These are phyloP conservation scores for Quercus glauca DNA, from an alignment of 306 rosid species.

Conservation along the genomic window DNA sequence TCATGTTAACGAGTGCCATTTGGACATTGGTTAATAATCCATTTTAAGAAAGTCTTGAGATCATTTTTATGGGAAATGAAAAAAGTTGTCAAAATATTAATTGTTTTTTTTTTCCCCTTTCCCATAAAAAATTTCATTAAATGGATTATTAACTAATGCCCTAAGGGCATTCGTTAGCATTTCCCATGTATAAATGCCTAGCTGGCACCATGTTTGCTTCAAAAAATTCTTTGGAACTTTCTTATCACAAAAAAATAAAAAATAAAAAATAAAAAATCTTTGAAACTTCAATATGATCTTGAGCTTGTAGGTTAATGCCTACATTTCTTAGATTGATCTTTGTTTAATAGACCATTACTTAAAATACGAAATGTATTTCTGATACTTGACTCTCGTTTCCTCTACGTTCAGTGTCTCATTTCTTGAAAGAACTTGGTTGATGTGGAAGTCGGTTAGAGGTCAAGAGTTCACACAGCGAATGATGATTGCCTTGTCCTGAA, in stretches of 20 bases:
- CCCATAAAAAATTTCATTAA: no score
- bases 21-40: no score
- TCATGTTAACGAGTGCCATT: no score
- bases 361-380: background rate
- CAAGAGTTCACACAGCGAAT: background rate
- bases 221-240: background rate
- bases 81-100: no score
- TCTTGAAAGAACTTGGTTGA: background rate
- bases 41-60: no score
- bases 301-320: background rate
- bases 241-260: no score
- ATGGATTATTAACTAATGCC: no score
- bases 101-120: no score
- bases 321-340: background rate
- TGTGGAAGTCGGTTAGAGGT: background rate
- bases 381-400: background rate
- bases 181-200: background rate
- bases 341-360: background rate
- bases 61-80: accelerated
- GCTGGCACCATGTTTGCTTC: background rate
- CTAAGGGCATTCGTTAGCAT: no score
- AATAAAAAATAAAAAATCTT: no score
- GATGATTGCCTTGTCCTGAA: background rate
- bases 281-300: background rate
- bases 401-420: background rate